Percentiles rank a stretch among this genome's conserved stretches.
Conservation (phyloP, 306 rosid genomes). For the Lathyrus aphaca region DNA sequence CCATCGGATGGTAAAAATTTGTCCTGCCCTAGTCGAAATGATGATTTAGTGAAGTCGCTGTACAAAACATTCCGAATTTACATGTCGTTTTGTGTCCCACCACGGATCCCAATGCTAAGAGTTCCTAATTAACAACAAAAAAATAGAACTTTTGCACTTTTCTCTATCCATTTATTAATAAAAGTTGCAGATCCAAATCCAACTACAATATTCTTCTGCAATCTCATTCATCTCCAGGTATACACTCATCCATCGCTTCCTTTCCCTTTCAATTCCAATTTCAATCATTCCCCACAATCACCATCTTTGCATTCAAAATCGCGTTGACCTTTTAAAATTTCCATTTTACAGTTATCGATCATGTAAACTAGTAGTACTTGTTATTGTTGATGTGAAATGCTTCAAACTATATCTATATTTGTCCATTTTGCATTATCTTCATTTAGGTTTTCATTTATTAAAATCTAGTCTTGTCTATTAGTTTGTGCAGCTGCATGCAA, state of each 20-base stretch:
- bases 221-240: conserved; percentile 27
- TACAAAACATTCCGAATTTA: background rate
- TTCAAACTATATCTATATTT: too few species aligned
- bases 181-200: conserved; percentile 8
- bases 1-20: too few species aligned
- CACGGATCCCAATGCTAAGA: background rate
- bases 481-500: conserved; percentile 39
- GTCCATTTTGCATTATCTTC: too few species aligned
- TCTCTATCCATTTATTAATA: background rate
- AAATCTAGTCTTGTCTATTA: background rate
- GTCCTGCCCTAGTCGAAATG: too few species aligned
- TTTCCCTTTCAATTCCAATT: background rate
- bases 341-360: too few species aligned
- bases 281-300: background rate
- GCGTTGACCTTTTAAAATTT: too few species aligned
- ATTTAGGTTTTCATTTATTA: too few species aligned
- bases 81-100: background rate
- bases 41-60: too few species aligned
- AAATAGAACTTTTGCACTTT: background rate
- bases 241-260: background rate
- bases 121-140: too few species aligned
- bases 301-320: background rate
- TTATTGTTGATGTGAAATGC: too few species aligned
- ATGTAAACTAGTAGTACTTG: too few species aligned
- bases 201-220: background rate